Evolutionary conservation across 495 filamentous ascomycete species (phyloP).

Genomic region (Aspergillus olivimuriae): DNA sequence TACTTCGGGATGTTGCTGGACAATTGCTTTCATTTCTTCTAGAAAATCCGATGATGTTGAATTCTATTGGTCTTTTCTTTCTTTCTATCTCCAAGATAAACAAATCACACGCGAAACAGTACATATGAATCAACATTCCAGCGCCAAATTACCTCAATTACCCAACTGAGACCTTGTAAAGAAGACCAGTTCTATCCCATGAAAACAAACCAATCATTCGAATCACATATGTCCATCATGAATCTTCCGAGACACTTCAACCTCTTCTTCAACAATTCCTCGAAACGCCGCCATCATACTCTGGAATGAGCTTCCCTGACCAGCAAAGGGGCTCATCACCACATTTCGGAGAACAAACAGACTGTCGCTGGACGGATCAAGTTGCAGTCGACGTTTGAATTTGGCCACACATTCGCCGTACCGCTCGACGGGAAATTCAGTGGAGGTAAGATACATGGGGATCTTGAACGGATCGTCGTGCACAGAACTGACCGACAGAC

Average conservation of each 20-base stretch:
- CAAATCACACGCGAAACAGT: no score
- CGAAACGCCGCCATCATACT: constrained; percentile 26
- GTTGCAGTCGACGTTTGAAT: constrained; percentile 33
- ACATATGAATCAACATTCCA: no score
- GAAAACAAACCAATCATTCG: neutral
- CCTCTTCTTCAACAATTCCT: constrained; percentile 31
- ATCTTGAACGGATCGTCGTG: constrained; percentile 30
- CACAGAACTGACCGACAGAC: constrained; percentile 28
- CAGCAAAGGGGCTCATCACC: constrained; percentile 35
- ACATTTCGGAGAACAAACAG: constrained; percentile 37
- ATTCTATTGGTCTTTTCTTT: no score
- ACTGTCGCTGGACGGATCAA: constrained; percentile 19
- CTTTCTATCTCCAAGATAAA: no score
- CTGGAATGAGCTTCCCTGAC: constrained; percentile 27
- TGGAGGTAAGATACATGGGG: constrained; percentile 37
- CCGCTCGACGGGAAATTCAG: constrained; percentile 23
- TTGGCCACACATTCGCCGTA: constrained; percentile 34
- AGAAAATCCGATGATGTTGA: no score
- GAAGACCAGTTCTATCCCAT: no score
- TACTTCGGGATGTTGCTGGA: no score
- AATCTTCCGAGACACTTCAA: constrained; percentile 21
- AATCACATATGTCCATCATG: no score
- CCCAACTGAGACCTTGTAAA: no score
- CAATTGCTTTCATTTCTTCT: no score
- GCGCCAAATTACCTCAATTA: no score